Base-by-base conservation (phyloP, 2,329 filamentous ascomycete species). In the Volutella citrinella region DNA sequence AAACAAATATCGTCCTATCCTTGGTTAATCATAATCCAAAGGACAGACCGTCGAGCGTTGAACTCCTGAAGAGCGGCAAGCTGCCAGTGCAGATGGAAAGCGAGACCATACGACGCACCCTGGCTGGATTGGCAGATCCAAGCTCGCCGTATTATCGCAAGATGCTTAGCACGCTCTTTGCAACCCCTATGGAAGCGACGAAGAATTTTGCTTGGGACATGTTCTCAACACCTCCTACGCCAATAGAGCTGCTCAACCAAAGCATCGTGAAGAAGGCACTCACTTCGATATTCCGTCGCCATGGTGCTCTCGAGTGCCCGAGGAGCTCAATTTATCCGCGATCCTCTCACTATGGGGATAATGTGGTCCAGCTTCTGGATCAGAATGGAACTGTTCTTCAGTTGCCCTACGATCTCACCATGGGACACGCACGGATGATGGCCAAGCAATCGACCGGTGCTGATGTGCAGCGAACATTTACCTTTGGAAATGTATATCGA, bases 11-110 rank as follows among this genome's bases (percentile, higher is more conserved):
- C 23, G 82, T 96, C 32, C 68, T 80, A 13, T 86, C 84, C 1
- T 69, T 98, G 3, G 74, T 97, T 24, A 88, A 78, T 29, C 89
- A 95, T 52, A 83, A 82, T 35, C 87, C 90, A 1, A 85, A 81
- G 42, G 81, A 90, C 48, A 78, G 93, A 4, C 93, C 91, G 1
- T 87, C 84, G 14, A 90, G 87, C 40, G 70, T 76, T 2, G 89
- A 95, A 40, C 76, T 98, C 10, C 69, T 97, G 3, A 82, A 87
- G 43, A 90, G 86, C 52, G 87, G 87, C 14, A 89, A 89, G 53
- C 73, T 98, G 6, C 93, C 93, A 0, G 76, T 95, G 7, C 87
- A 93, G 55, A 87, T 95, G 64, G 90, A 96, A 60, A 90, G 91
- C 52, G 91, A 96, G 59, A 88, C 86, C 2, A 89, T 95, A 41